Conservation (phyloP, 192 early-diverging fungal species). For the Mortierella claussenii region DNA sequence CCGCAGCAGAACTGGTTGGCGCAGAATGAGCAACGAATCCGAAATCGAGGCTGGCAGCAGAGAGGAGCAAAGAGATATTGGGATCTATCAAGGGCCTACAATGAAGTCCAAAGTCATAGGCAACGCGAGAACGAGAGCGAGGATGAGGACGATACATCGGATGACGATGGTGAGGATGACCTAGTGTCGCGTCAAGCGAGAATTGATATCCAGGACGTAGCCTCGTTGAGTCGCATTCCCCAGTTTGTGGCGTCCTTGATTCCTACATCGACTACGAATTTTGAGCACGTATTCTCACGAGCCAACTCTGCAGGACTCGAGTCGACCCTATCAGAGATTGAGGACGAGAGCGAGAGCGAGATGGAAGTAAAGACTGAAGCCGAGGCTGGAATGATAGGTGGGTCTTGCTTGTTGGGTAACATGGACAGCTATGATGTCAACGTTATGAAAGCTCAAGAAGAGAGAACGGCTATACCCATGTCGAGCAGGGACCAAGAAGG, state of each 20-base stretch:
- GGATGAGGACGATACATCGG: no score
- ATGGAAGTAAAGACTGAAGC: no score
- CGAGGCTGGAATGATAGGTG: no score
- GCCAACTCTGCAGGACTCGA: slow-evolving; percentile 19
- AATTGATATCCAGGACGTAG: background rate
- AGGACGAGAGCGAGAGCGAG: slow-evolving; percentile 5
- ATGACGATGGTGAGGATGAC: no score
- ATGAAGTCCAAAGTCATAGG: no score
- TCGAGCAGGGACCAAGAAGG: background rate
- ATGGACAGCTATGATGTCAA: background rate
- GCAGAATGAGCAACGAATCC: slow-evolving; percentile 28
- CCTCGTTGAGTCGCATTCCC: background rate
- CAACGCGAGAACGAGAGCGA: no score
- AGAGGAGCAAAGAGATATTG: no score
- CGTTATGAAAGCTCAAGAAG: background rate
- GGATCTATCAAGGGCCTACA: no score
- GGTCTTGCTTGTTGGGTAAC: no score
- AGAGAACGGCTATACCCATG: background rate
- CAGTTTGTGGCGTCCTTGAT: background rate
- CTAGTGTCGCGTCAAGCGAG: background rate
- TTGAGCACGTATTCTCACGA: slow-evolving; percentile 32
- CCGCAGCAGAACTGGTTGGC: slow-evolving; percentile 80
- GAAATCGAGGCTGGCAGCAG: slow-evolving; percentile 4
- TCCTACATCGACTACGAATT: slow-evolving; percentile 4
- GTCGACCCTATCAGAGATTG: slow-evolving; percentile 7